Percentiles rank a stretch among this genome's conserved stretches.
These are phyloP conservation scores for Ogataea wickerhamii DNA, from an alignment of 805 yeast genomes.

Conservation along the genomic window DNA sequence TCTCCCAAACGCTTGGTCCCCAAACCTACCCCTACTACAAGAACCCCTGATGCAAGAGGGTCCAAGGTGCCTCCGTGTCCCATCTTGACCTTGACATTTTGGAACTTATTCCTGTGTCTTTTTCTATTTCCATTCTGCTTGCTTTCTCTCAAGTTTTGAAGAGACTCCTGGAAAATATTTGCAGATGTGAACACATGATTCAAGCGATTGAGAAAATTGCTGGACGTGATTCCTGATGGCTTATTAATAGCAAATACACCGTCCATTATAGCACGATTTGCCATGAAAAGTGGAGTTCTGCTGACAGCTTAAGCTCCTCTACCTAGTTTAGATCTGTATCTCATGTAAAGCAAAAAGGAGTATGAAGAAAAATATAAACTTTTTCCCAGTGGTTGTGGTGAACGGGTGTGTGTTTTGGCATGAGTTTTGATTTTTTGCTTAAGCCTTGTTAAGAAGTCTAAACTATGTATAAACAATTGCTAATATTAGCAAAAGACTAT, in stretches of 20 bases:
- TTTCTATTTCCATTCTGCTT: conserved; percentile 42
- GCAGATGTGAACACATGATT: conserved; percentile 63
- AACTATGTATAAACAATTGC: too few relatives aligned
- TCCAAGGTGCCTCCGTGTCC: conserved; percentile 99
- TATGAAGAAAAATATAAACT: too few relatives aligned
- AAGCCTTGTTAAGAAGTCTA: too few relatives aligned
- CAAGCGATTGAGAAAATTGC: conserved; percentile 63
- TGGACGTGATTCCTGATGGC: conserved; percentile 82
- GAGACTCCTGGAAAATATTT: conserved; percentile 50
- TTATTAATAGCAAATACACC: conserved; percentile 92
- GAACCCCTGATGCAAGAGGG: conserved; percentile 92
- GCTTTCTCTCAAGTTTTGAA: conserved; percentile 45
- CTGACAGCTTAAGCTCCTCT: too few relatives aligned
- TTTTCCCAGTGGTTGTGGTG: too few relatives aligned
- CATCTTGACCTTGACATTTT: conserved; percentile 67
- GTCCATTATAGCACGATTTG: conserved; percentile 49
- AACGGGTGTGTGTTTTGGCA: too few relatives aligned
- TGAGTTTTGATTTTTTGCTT: too few relatives aligned
- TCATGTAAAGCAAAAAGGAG: too few relatives aligned
- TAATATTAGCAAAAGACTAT: too few relatives aligned
- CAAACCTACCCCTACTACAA: conserved; percentile 85
- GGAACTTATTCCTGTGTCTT: conserved; percentile 49
- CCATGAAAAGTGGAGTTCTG: too few relatives aligned
- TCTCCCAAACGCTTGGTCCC: conserved; percentile 82
- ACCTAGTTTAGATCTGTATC: too few relatives aligned